These are phyloP conservation scores for Hippophae tibetana DNA, from an alignment of 306 rosid species.

Conservation along the genomic window DNA sequence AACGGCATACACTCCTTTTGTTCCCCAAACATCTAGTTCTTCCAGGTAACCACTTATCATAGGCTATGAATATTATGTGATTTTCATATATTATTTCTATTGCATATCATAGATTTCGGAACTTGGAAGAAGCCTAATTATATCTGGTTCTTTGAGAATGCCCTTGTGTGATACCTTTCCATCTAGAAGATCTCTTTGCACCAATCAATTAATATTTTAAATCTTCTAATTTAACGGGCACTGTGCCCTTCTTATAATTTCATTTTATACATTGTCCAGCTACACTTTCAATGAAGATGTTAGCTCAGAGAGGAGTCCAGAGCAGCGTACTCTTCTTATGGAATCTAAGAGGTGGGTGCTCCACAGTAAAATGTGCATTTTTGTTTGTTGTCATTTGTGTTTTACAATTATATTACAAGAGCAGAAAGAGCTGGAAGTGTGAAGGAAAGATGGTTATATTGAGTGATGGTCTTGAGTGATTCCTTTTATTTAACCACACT, in stretches of 20 bases:
- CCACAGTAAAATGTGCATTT: not conserved
- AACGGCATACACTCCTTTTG: slow-evolving; percentile 79
- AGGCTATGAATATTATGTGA: slow-evolving; percentile 7
- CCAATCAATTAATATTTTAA: not conserved
- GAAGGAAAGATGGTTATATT: no score
- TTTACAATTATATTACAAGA: no score
- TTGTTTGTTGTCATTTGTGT: no score
- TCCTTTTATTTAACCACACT: no score
- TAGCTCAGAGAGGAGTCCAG: slow-evolving; percentile 44
- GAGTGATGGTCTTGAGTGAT: no score
- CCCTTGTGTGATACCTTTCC: not conserved
- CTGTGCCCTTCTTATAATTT: not conserved
- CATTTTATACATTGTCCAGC: slow-evolving; percentile 33
- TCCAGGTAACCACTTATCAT: slow-evolving; percentile 42
- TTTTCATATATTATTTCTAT: not conserved
- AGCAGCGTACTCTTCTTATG: slow-evolving; percentile 75
- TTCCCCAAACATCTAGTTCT: slow-evolving; percentile 63
- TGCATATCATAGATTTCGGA: not conserved
- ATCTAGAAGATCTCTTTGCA: slow-evolving; percentile 1
- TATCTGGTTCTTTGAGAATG: not conserved
- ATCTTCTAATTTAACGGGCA: not conserved
- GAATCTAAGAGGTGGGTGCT: slow-evolving; percentile 70
- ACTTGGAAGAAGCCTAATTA: not conserved
- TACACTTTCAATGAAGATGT: slow-evolving; percentile 54
- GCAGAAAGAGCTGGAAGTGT: no score